phyloP scores from a whole-genome alignment of 345 rosid genomes.

The Nephelium lappaceum region DNA sequence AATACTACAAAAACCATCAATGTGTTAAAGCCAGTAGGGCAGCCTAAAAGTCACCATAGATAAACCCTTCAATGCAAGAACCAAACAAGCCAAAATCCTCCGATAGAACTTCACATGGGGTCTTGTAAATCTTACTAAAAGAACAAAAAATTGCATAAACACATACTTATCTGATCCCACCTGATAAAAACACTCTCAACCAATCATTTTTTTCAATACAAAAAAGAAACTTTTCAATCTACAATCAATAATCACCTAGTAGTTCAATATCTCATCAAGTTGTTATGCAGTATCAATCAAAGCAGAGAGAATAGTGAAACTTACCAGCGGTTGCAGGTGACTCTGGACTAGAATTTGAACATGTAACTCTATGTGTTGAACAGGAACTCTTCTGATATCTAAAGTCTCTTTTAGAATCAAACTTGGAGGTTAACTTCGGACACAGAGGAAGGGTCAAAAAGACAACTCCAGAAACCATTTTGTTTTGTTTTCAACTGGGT shows the following conservation, averaged over 20 bases:
- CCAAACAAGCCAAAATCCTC: background rate
- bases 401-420: constrained; percentile 17
- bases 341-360: constrained; percentile 37
- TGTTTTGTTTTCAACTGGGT: background rate
- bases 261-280: background rate
- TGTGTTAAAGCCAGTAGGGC: background rate
- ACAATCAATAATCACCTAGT: background rate
- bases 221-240: background rate
- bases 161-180: background rate
- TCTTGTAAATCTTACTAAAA: background rate
- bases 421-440: constrained; percentile 18
- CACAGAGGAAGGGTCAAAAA: constrained; percentile 22
- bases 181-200: background rate
- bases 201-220: background rate
- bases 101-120: constrained; percentile 3
- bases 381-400: background rate
- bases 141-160: background rate
- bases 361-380: constrained; percentile 14
- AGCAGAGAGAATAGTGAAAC: background rate
- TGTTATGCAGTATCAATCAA: background rate
- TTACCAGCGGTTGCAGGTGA: constrained; percentile 28
- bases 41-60: constrained; percentile 1
- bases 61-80: background rate
- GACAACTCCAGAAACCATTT: constrained; percentile 32
- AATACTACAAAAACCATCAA: background rate